These are phyloP conservation scores for Agaricales sp. DNA, from an alignment of 1,284 basidiomycete species.

Conservation along the genomic window DNA sequence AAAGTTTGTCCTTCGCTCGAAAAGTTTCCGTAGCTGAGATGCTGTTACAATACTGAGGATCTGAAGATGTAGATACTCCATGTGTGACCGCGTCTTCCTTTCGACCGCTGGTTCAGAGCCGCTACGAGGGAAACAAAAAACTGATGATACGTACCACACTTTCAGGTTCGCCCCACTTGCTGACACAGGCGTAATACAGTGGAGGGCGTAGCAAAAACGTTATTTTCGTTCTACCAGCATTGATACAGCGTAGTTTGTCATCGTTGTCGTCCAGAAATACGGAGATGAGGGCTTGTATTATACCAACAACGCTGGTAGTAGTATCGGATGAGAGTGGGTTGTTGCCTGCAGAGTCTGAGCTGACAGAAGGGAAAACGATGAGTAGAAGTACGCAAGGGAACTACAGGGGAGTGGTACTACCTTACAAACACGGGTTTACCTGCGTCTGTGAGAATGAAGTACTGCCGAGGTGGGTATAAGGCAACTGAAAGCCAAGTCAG, in stretches of 20 bases:
- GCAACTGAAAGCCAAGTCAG: slow-evolving; percentile 22
- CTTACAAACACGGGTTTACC: slow-evolving; percentile 90
- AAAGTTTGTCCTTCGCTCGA: slow-evolving; percentile 84
- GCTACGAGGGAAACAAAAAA: slow-evolving; percentile 4
- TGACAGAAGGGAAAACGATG: slow-evolving; percentile 24
- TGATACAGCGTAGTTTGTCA: slow-evolving; percentile 75
- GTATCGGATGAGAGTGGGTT: slow-evolving; percentile 45
- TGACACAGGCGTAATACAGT: slow-evolving; percentile 85
- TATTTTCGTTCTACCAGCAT: slow-evolving; percentile 68
- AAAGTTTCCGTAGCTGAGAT: slow-evolving; percentile 76
- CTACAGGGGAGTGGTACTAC: slow-evolving; percentile 26
- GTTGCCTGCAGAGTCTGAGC: neutral
- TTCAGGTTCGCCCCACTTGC: slow-evolving; percentile 90
- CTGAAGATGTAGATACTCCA: slow-evolving; percentile 92
- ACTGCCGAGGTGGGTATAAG: slow-evolving; percentile 59
- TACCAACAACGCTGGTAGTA: slow-evolving; percentile 76
- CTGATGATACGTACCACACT: slow-evolving; percentile 63
- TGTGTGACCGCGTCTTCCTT: slow-evolving; percentile 83
- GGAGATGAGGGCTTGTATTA: slow-evolving; percentile 92
- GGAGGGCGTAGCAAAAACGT: slow-evolving; percentile 81
- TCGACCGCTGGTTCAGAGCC: slow-evolving; percentile 24
- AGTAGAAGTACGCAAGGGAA: slow-evolving; percentile 6
- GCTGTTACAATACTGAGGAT: slow-evolving; percentile 85
- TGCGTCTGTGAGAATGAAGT: slow-evolving; percentile 89
- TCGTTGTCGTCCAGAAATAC: slow-evolving; percentile 74